Base-by-base conservation (phyloP, 108 stramenopile genomes). In the Cyclotella sp. region DNA sequence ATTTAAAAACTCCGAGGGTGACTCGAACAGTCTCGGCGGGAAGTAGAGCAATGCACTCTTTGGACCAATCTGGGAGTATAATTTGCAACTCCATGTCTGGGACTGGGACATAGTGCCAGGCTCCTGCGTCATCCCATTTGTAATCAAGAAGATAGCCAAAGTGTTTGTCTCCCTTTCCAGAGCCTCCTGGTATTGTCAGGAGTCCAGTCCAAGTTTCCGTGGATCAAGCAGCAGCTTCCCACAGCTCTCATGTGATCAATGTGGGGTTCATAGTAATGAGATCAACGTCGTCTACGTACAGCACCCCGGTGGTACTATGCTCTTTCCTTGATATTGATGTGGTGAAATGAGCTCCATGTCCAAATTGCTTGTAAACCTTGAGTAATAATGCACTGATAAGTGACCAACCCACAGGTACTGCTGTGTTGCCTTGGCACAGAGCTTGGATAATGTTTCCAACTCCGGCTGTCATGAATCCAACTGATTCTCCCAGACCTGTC, bases 341-440 rank as follows among this genome's bases (percentile, higher is more conserved):
- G 9, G 62, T 43, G 42, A 63, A 43, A 19, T 19, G 11, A 3
- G 62, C 62, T 24, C 62, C 40, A 19, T 63, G 62, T 11, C 62
- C 62, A 43, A 28, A 29, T 8, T 10, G 14, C 28, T 44, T 63
- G 62, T 43, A 63, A 8, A 21, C 42, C n/a, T 3, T 3, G 7
- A 44, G 41, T 41, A 43, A 41, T 19, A 41, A 21, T 43, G 40
- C n/a, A 43, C 47, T 51, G 66, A 67, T 51, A 27, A 67, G 27
- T 29, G 45, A 30, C 47, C 66, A 67, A 26, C 34, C 24, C 2
- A 47, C 66, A 15, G 66, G 47, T 26, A 27, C 19, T 2, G 47
- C 66, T 10, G 47, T 47, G 40, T 73, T 73, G 8, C 72, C 72
- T 30, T 73, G 61, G n/a, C 60, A 62, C 21, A 73, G 11, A 2